A percentile compares a stretch with the other conserved stretches of the same genome.
These are phyloP conservation scores for Serendipita sp. DNA, from an alignment of 768 basidiomycete species.

Conservation along the genomic window DNA sequence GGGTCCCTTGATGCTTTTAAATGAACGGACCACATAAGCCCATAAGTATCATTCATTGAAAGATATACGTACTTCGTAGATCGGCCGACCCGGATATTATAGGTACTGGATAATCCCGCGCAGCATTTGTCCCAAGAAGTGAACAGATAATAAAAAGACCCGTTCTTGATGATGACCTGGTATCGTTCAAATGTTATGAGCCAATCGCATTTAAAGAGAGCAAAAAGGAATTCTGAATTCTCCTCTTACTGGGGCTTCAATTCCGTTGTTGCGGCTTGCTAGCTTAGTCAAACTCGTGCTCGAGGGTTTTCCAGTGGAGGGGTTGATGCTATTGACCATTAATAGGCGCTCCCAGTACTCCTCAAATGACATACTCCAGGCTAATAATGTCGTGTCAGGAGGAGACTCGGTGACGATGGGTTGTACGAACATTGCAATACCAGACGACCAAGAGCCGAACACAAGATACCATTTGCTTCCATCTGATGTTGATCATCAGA, in stretches of 20 bases:
- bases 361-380: not conserved
- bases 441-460: slow-evolving; percentile 41
- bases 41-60: not conserved
- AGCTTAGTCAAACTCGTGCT: slow-evolving; percentile 19
- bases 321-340: slow-evolving; percentile 18
- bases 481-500: slow-evolving; percentile 17
- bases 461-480: slow-evolving; percentile 33
- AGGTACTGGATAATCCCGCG: slow-evolving; percentile 34
- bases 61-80: slow-evolving; percentile 24
- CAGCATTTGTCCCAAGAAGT: slow-evolving; percentile 42
- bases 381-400: not conserved
- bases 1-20: slow-evolving; percentile 28
- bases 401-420: not conserved
- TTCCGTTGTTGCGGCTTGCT: not conserved
- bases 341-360: not conserved
- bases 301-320: slow-evolving; percentile 29
- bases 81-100: slow-evolving; percentile 44
- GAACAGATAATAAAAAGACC: slow-evolving; percentile 39
- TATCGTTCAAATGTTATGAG: not conserved
- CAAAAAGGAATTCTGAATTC: not conserved
- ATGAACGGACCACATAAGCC: not conserved
- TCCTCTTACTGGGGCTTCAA: not conserved
- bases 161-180: slow-evolving; percentile 27
- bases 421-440: slow-evolving; percentile 29
- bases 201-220: not conserved